Evolutionary conservation across 164 flowering plant species (phyloP).

Genomic region (Vitis cinerea): DNA sequence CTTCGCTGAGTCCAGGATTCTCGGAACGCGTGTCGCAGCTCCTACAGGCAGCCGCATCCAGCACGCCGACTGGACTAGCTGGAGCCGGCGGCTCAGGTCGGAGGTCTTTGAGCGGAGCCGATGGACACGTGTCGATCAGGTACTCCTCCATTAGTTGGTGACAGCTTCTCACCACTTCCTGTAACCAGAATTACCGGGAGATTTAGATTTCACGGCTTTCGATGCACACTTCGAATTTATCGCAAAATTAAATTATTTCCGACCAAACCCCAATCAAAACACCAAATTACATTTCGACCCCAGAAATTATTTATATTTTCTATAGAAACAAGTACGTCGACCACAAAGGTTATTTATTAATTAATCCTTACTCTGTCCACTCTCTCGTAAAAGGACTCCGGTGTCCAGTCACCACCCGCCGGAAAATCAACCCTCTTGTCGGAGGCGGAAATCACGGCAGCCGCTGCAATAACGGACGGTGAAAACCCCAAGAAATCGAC

Average conservation of each 20-base stretch:
- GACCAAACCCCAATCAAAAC: neutral
- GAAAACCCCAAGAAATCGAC: conserved; percentile 49
- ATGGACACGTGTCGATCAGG: conserved; percentile 56
- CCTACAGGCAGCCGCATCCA: conserved; percentile 62
- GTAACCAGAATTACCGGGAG: conserved; percentile 3
- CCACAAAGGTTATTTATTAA: neutral
- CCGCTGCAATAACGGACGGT: conserved; percentile 62
- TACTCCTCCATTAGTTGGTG: conserved; percentile 64
- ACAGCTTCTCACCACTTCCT: conserved; percentile 69
- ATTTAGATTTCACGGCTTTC: conserved; percentile 20
- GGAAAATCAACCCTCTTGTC: conserved; percentile 16
- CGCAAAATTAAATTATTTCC: conserved; percentile 11
- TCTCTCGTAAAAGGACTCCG: conserved; percentile 23
- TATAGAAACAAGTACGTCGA: no score
- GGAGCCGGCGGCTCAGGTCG: conserved; percentile 32
- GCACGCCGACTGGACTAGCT: conserved; percentile 56
- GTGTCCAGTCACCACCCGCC: neutral
- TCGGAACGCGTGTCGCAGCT: conserved; percentile 52
- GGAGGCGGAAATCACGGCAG: conserved; percentile 47
- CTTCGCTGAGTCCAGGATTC: conserved; percentile 15
- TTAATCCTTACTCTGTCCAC: conserved; percentile 34
- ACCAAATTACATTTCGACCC: neutral
- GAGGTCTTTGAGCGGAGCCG: conserved; percentile 15
- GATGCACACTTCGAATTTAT: conserved; percentile 9
- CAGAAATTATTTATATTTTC: neutral